A percentile compares a stretch with the other conserved stretches of the same genome.
phyloP scores from a whole-genome alignment of 2,329 filamentous ascomycete species.

The Mariannaea elegans region DNA sequence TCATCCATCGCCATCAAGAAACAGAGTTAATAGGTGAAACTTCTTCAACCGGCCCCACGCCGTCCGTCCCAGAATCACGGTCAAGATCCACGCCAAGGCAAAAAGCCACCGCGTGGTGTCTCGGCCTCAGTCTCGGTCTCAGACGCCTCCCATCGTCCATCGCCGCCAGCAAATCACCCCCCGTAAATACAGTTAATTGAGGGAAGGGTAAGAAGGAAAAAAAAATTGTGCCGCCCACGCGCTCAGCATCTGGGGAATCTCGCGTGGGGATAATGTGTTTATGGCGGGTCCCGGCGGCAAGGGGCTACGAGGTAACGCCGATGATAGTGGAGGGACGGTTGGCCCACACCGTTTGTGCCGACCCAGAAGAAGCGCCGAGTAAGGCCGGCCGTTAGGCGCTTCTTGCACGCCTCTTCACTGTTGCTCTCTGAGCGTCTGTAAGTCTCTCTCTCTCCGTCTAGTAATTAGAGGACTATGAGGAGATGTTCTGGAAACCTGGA shows the following conservation, averaged over 20 bases:
- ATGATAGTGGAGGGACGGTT: conserved; percentile 33
- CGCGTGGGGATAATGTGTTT: conserved; percentile 31
- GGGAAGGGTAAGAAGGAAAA: neutral
- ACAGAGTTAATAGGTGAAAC: neutral
- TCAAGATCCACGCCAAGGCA: neutral
- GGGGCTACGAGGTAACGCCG: conserved; percentile 47
- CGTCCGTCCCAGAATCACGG: neutral
- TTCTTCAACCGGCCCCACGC: neutral
- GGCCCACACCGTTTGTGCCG: conserved; percentile 37
- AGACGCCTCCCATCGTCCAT: neutral
- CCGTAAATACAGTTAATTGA: conserved; percentile 4
- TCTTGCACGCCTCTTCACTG: conserved; percentile 10
- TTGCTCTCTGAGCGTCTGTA: neutral
- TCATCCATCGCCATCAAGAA: no score
- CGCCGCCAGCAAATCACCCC: no score
- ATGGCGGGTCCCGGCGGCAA: conserved; percentile 24
- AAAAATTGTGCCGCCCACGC: conserved; percentile 28
- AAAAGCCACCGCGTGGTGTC: conserved; percentile 14
- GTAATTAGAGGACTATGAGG: no score
- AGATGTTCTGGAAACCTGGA: no score
- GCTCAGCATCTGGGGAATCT: conserved; percentile 44
- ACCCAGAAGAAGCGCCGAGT: conserved; percentile 48
- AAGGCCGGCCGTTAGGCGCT: conserved; percentile 40
- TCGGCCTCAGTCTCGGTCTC: conserved; percentile 18
- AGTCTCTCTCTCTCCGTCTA: neutral